A percentile compares a stretch with the other conserved stretches of the same genome.
These are phyloP conservation scores for Tetracentron sinense DNA, from an alignment of 164 flowering plant species.

Conservation along the genomic window DNA sequence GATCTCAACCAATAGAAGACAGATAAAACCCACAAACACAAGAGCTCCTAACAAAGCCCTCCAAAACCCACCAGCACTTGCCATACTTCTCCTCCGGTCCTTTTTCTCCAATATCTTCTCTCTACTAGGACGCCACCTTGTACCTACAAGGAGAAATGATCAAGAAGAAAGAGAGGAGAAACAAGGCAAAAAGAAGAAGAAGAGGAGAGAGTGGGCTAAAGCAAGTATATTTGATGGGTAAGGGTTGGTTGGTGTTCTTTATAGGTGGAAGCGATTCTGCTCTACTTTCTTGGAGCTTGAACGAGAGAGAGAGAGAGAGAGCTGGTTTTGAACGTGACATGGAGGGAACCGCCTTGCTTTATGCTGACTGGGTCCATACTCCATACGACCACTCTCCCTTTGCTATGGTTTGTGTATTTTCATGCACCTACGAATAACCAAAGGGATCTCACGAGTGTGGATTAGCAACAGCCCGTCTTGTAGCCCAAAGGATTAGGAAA, in stretches of 20 bases:
- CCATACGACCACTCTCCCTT: conserved; percentile 22
- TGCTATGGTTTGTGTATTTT: conserved; percentile 43
- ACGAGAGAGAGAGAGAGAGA: conserved; percentile 27
- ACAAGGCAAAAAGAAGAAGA: conserved; percentile 10
- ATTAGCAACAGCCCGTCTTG: no score
- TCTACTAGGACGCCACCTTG: not conserved
- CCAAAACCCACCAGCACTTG: conserved; percentile 20
- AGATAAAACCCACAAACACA: conserved; percentile 24
- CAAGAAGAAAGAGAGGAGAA: conserved; percentile 6
- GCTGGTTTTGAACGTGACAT: conserved; percentile 47
- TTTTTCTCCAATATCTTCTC: not conserved
- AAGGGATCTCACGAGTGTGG: not conserved
- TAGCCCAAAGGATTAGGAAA: no score
- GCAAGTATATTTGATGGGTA: conserved; percentile 22
- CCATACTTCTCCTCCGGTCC: conserved; percentile 15
- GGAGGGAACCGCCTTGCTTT: conserved; percentile 43
- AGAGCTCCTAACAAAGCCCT: conserved; percentile 29
- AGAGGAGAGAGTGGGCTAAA: conserved; percentile 17
- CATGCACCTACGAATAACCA: conserved; percentile 4
- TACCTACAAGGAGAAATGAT: not conserved
- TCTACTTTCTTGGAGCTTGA: conserved; percentile 42
- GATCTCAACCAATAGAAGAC: conserved; percentile 29
- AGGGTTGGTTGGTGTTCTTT: conserved; percentile 37
- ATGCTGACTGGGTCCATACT: conserved; percentile 23
- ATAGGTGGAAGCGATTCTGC: conserved; percentile 42